Percentiles rank a stretch among this genome's conserved stretches.
Evolutionary conservation across 2,329 filamentous ascomycete genomes (phyloP).

Genomic region (Fusarium tjaetaba): DNA sequence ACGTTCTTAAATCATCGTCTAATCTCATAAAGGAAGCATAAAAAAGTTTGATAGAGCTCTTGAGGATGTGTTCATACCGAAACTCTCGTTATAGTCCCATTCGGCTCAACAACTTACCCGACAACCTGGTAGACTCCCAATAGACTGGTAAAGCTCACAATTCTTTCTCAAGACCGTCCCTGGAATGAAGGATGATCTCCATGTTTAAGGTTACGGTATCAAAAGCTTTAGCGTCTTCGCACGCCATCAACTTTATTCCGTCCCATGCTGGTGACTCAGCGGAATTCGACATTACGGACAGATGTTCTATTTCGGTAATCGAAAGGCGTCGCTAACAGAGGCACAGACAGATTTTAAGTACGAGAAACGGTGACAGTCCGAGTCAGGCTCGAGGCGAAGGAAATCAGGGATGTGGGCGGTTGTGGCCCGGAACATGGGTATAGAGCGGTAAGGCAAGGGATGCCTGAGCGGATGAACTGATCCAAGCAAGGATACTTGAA

Average conservation of each 20-base stretch:
- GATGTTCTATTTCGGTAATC: slow-evolving; percentile 31
- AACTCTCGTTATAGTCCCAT: neutral
- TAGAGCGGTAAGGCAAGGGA: slow-evolving; percentile 4
- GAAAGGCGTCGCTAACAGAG: neutral
- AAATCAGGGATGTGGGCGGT: neutral
- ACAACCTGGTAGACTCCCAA: neutral
- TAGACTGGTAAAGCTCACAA: neutral
- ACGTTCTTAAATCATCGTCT: neutral
- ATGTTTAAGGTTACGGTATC: neutral
- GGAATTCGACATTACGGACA: neutral
- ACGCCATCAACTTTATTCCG: slow-evolving; percentile 1
- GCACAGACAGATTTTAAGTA: slow-evolving; percentile 5
- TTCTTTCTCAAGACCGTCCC: neutral
- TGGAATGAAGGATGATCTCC: neutral
- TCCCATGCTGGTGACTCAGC: neutral
- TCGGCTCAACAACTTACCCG: neutral
- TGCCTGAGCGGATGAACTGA: slow-evolving; percentile 30
- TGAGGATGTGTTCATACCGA: neutral
- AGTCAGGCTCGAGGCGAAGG: neutral
- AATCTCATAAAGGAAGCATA: neutral
- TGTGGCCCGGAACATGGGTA: slow-evolving; percentile 21
- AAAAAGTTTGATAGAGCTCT: neutral
- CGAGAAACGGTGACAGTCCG: slow-evolving; percentile 18
- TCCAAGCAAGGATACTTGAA: slow-evolving; percentile 24
- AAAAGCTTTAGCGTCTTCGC: neutral